phyloP scores from a whole-genome alignment of 176 grass and related monocot species.

The Secale cereale region DNA sequence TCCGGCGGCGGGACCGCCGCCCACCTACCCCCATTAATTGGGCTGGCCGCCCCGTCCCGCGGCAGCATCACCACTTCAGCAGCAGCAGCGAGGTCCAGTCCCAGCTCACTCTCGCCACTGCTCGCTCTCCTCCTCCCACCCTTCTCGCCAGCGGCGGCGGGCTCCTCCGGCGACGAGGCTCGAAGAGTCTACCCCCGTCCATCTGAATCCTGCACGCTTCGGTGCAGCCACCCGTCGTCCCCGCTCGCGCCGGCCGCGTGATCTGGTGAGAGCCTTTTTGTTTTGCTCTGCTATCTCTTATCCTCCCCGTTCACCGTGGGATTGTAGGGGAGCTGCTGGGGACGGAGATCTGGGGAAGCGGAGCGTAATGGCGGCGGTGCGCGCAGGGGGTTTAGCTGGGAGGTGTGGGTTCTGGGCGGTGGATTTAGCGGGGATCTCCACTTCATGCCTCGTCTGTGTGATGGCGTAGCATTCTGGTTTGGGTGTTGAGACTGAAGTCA shows the following conservation, averaged over 20 bases:
- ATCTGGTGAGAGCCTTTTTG: constrained; percentile 46
- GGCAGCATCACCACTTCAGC: neutral
- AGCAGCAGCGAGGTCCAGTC: constrained; percentile 7
- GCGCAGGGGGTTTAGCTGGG: neutral
- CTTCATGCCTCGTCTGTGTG: neutral
- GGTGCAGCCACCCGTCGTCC: neutral
- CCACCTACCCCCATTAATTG: constrained; percentile 37
- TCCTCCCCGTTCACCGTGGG: neutral
- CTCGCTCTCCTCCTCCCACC: no score
- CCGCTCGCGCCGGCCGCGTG: neutral
- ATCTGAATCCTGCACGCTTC: neutral
- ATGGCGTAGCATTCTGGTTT: neutral
- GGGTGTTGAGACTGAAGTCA: neutral
- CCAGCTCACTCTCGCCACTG: neutral
- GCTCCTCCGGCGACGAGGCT: neutral
- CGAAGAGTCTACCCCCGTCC: neutral
- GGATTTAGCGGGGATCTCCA: constrained; percentile 21
- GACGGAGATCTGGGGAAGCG: constrained; percentile 21
- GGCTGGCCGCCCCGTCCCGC: neutral
- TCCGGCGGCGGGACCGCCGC: constrained; percentile 30
- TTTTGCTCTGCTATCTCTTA: neutral
- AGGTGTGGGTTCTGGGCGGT: neutral
- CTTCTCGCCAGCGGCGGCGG: neutral
- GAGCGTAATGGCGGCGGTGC: constrained; percentile 1
- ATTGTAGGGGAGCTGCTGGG: neutral